A percentile compares a stretch with the other conserved stretches of the same genome.
These are phyloP conservation scores for Gossypium bickii DNA, from an alignment of 345 rosid genomes.

Conservation along the genomic window DNA sequence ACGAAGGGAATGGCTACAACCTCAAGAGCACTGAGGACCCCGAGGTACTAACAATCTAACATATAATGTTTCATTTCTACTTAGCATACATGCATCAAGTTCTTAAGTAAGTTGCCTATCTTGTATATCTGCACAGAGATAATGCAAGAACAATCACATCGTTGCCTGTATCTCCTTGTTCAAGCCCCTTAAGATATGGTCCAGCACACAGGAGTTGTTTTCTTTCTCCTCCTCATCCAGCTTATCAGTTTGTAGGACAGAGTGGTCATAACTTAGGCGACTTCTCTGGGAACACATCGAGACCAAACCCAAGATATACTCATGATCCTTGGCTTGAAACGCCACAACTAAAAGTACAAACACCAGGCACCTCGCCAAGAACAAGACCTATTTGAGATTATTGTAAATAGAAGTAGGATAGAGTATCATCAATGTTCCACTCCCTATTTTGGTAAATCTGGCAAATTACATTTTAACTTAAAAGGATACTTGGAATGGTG, in stretches of 20 bases:
- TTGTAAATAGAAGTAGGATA: conserved; percentile 31
- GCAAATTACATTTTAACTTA: not conserved
- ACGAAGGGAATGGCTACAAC: conserved; percentile 33
- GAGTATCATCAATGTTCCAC: not conserved
- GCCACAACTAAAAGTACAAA: conserved; percentile 39
- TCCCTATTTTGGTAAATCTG: not conserved
- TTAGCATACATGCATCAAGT: not conserved
- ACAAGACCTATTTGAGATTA: conserved; percentile 41
- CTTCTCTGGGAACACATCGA: conserved; percentile 42
- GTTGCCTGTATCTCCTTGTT: conserved; percentile 82
- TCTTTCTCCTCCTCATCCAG: conserved; percentile 82
- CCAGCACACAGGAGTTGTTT: conserved; percentile 60
- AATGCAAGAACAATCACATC: conserved; percentile 65
- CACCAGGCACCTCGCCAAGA: conserved; percentile 50
- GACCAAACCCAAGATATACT: conserved; percentile 31
- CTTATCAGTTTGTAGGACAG: conserved; percentile 45
- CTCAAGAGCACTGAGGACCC: conserved; percentile 42
- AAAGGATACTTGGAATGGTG: not conserved
- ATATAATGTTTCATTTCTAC: not conserved
- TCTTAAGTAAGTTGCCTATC: conserved; percentile 4
- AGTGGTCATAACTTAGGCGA: conserved; percentile 48
- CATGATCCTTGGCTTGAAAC: conserved; percentile 42
- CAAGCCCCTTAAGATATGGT: conserved; percentile 78
- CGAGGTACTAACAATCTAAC: conserved; percentile 40
- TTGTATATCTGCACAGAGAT: conserved; percentile 44